Base-by-base conservation (phyloP, 1,139 yeast species). In the Ogataea hybrid region DNA sequence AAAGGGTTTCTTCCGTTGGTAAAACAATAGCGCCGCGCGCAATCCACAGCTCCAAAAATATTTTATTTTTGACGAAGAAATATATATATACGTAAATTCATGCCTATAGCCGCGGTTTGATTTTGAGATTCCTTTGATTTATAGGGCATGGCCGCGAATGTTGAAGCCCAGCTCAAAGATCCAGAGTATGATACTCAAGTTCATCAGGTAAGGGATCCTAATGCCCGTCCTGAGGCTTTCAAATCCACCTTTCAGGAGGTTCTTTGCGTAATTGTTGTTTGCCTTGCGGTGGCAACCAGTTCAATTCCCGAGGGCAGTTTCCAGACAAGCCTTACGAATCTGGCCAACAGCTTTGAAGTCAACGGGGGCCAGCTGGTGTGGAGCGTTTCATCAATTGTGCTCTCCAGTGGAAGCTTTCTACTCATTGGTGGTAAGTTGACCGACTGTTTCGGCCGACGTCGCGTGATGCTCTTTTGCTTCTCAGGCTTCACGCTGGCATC, bases 331-430 rank as follows among this genome's bases (percentile, higher is more conserved):
- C 47, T 68, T 20, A 58, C 63, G 9, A 39, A 49, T 15, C 51
- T 64, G 3, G 59, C 64, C 0, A 42, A 47, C 5, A 49, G 52
- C 28, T 67, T 65, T 43, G 41, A 53, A 22, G 54, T 67, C 6
- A 43, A 52, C 15, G 69, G 68, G 8, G 68, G 69, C 6, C 42
- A 52, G 21, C 49, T 68, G 12, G 59, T 69, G 9, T 68, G 72
- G 72, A 54, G 67, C 7, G 50, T 63, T 17, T 58, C 66, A 6
- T 58, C 69, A 2, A 56, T 65, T 25, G 53, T 61, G 7, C 50
- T 68, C 7, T 64, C 68, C 4, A 55, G 58, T 32, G 72, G 70
- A 7, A 53, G 70, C 1, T 57, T 62, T 25, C 51, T 68, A 21
- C 51, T 68, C 34, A 46, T 68, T 16, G 56, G 61, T 44, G 69